Conservation (phyloP, 345 rosid species). For the Euclidium syriacum region DNA sequence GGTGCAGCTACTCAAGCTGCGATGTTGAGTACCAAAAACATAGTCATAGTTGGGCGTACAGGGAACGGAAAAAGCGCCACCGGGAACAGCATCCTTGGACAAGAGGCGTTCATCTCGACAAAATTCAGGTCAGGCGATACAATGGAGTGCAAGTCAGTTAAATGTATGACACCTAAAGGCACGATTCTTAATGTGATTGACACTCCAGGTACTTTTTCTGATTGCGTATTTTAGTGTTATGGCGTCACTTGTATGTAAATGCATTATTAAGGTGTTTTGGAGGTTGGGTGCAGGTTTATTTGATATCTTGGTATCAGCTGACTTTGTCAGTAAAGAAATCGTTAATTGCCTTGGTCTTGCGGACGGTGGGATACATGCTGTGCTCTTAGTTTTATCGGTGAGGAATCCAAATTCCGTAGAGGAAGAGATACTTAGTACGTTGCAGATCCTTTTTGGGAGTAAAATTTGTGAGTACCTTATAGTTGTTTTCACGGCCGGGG, state of each 20-base stretch:
- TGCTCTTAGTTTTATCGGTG: slow-evolving; percentile 59
- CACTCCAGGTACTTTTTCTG: slow-evolving; percentile 67
- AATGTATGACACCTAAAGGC: slow-evolving; percentile 34
- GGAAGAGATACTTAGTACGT: slow-evolving; percentile 55
- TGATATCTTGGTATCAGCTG: slow-evolving; percentile 53
- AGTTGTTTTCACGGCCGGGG: slow-evolving; percentile 84
- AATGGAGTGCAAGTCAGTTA: slow-evolving; percentile 43
- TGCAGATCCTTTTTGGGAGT: slow-evolving; percentile 59
- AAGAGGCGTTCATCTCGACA: slow-evolving; percentile 49
- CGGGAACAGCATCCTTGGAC: slow-evolving; percentile 66
- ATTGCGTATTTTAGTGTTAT: no score
- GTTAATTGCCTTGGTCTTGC: slow-evolving; percentile 61
- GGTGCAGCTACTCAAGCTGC: no score
- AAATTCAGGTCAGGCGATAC: slow-evolving; percentile 64
- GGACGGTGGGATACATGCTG: slow-evolving; percentile 71
- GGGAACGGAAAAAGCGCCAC: slow-evolving; percentile 93
- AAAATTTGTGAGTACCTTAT: slow-evolving; percentile 61
- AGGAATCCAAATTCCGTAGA: slow-evolving; percentile 57
- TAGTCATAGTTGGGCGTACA: slow-evolving; percentile 80
- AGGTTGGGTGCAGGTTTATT: background rate
- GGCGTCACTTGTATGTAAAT: no score
- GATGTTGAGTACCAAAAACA: no score
- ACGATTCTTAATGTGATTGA: slow-evolving; percentile 62
- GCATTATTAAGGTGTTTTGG: no score
- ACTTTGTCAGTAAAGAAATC: slow-evolving; percentile 64